phyloP scores from a whole-genome alignment of 106 monocot genomes.

The Platanthera guangdongensis region DNA sequence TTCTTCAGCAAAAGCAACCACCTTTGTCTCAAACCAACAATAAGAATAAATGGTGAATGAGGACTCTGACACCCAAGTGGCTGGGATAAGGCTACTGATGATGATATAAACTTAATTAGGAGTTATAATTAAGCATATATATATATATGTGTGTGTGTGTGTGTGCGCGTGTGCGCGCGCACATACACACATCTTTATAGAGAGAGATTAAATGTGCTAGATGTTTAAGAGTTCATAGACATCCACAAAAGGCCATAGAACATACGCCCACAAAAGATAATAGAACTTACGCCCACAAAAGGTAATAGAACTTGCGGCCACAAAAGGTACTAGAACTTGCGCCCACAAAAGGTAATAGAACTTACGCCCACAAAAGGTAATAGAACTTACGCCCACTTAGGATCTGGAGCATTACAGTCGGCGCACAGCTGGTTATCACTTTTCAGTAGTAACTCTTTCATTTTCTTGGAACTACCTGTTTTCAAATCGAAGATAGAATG shows the following conservation, averaged over 20 bases:
- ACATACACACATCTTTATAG: no score
- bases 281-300: not conserved
- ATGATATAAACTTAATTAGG: not conserved
- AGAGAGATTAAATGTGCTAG: no score
- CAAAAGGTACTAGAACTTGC: conserved; percentile 26
- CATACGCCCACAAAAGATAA: no score
- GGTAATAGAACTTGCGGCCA: conserved; percentile 24
- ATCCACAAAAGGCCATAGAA: no score
- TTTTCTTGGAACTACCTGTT: conserved; percentile 39
- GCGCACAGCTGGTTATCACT: conserved; percentile 72
- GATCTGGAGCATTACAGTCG: conserved; percentile 59
- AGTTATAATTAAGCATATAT: not conserved
- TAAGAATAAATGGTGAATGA: not conserved
- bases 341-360: conserved; percentile 3
- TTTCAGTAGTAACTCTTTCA: conserved; percentile 49
- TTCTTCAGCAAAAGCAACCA: not conserved
- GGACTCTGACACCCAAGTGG: not conserved
- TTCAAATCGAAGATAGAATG: not conserved
- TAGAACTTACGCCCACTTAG: conserved; percentile 79
- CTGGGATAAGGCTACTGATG: not conserved
- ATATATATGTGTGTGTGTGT: not conserved
- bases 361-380: conserved; percentile 20
- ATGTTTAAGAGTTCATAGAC: no score
- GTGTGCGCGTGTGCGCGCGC: no score
- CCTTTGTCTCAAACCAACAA: not conserved